Evolutionary conservation across 768 basidiomycete species (phyloP).

Genomic region (Candolleomyces aberdarensis): DNA sequence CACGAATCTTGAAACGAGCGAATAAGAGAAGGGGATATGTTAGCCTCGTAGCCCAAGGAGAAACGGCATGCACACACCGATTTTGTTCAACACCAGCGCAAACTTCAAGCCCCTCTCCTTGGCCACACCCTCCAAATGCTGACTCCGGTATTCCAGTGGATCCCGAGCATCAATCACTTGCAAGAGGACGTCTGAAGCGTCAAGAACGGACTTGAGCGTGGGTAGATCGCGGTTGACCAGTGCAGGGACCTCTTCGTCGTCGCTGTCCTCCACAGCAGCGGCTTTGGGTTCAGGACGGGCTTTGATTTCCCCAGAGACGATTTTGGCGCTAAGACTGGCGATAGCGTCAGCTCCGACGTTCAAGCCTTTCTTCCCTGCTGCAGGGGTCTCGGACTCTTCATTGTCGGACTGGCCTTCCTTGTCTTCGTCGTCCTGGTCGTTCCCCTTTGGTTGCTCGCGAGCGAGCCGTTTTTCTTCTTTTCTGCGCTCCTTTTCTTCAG

Average conservation of each 20-base stretch:
- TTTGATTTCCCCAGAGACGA: constrained; percentile 32
- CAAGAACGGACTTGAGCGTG: constrained; percentile 62
- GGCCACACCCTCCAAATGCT: constrained; percentile 54
- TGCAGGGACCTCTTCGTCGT: constrained; percentile 55
- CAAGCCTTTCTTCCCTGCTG: constrained; percentile 33
- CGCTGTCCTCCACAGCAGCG: constrained; percentile 25
- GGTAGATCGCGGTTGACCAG: constrained; percentile 64
- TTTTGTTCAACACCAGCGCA: constrained; percentile 80
- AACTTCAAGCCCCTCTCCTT: constrained; percentile 39
- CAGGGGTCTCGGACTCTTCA: constrained; percentile 23
- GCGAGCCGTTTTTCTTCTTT: constrained; percentile 55
- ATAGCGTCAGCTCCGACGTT: constrained; percentile 51
- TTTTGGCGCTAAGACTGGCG: constrained; percentile 42
- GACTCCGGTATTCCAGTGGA: constrained; percentile 68
- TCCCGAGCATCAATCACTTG: constrained; percentile 86
- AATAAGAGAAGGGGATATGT: neutral
- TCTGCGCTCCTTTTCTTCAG: constrained; percentile 69
- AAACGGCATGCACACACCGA: constrained; percentile 51
- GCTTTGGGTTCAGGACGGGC: constrained; percentile 21
- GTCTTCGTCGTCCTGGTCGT: constrained; percentile 24
- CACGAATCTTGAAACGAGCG: constrained; percentile 55
- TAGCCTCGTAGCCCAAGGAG: neutral
- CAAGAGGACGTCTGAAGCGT: constrained; percentile 74
- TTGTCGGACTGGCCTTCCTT: constrained; percentile 11
- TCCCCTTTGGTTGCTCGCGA: constrained; percentile 19